Conservation (phyloP, 106 monocot species). For the Dendrobium catenatum region DNA sequence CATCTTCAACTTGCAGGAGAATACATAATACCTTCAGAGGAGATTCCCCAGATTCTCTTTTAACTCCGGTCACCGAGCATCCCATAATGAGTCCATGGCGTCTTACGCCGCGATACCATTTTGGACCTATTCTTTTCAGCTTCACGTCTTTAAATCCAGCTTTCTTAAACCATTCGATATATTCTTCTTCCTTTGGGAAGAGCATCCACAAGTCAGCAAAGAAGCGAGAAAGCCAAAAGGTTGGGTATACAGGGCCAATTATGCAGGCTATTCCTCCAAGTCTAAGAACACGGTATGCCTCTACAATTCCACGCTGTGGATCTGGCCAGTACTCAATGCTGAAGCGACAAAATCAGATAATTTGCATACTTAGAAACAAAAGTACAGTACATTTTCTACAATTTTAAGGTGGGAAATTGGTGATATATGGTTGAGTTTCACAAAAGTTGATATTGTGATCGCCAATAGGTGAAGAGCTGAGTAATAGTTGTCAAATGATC, state of each 20-base stretch:
- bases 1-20: not conserved
- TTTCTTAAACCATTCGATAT: conserved; percentile 90
- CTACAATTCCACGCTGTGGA: conserved; percentile 84
- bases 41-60: conserved; percentile 72
- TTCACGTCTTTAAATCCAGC: conserved; percentile 88
- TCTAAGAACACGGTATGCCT: conserved; percentile 80
- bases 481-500: not conserved
- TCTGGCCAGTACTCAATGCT: conserved; percentile 99
- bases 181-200: conserved; percentile 93
- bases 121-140: conserved; percentile 85
- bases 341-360: conserved; percentile 6
- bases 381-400: not conserved
- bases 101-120: conserved; percentile 94
- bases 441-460: not conserved
- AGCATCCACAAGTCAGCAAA: conserved; percentile 98
- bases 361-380: not conserved
- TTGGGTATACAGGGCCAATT: conserved; percentile 94
- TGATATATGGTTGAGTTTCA: not conserved
- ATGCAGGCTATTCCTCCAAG: conserved; percentile 77
- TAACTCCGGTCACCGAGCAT: conserved; percentile 91
- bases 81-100: conserved; percentile 93
- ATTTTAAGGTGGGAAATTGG: not conserved
- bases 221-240: conserved; percentile 92
- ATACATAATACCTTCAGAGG: conserved; percentile 51
- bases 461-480: not conserved